These are phyloP conservation scores for Aspergillus amoenus DNA, from an alignment of 2,329 filamentous ascomycete genomes.

Conservation along the genomic window DNA sequence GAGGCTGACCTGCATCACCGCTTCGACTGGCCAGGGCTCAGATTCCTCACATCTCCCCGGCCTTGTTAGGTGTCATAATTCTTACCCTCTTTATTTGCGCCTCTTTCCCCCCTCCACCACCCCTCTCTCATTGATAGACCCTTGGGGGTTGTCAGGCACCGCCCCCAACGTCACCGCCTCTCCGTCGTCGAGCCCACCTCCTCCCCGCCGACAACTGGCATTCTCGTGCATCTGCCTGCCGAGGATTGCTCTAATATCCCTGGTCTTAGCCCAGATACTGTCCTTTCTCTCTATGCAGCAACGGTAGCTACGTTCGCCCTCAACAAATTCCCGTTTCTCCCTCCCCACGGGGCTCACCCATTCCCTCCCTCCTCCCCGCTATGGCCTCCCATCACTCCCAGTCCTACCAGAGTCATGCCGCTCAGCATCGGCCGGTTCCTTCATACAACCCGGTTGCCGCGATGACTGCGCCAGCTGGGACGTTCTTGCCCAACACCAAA, in stretches of 20 bases:
- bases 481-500: slow-evolving; percentile 90
- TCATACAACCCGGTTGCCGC: slow-evolving; percentile 38
- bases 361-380: slow-evolving; percentile 18
- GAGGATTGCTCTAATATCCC: background rate
- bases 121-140: slow-evolving; percentile 5
- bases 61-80: background rate
- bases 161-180: slow-evolving; percentile 17
- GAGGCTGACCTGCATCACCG: slow-evolving; percentile 13
- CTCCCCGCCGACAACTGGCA: slow-evolving; percentile 26
- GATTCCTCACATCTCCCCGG: slow-evolving; percentile 4
- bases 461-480: slow-evolving; percentile 64
- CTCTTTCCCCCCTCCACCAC: background rate
- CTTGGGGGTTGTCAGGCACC: slow-evolving; percentile 16
- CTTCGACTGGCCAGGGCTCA: slow-evolving; percentile 8
- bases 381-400: slow-evolving; percentile 37
- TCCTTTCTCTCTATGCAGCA: slow-evolving; percentile 22
- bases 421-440: slow-evolving; percentile 29
- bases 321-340: slow-evolving; percentile 11
- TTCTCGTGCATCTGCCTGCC: slow-evolving; percentile 10
- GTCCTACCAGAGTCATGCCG: slow-evolving; percentile 29
- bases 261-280: background rate
- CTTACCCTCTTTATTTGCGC: background rate
- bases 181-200: slow-evolving; percentile 7
- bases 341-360: slow-evolving; percentile 27
- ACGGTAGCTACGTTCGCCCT: slow-evolving; percentile 17